Evolutionary conservation across 257 asterid species (phyloP), one percentile per base, ranked within the genome.

Genomic region (Oldenlandia corymbosa): DNA sequence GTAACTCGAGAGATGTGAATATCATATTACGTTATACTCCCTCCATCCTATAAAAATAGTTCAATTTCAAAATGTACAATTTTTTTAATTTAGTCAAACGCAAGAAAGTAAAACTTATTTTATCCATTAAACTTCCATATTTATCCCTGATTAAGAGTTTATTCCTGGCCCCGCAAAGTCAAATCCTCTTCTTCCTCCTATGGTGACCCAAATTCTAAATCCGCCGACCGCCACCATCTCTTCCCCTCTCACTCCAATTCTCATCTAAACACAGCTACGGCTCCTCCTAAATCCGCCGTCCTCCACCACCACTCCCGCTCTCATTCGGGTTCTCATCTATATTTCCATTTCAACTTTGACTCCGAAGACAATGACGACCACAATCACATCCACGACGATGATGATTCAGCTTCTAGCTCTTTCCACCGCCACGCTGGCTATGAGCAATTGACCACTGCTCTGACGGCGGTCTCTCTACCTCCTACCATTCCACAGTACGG

Each of bases 251-350:
- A n/a, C n/a, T n/a, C n/a, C n/a, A n/a, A n/a, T n/a, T n/a, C n/a
- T n/a, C n/a, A n/a, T n/a, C n/a, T n/a, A n/a, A n/a, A n/a, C n/a
- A n/a, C n/a, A n/a, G n/a, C n/a, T 65, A 50, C 83, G 74, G 66
- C 58, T 34, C 31, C n/a, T n/a, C n/a, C 42, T 30, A 43, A 30
- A 34, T 57, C 62, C 62, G 62, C 70, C 78, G 20, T n/a, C n/a
- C n/a, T 9, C 57, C 83, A 70, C 30, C 83, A 84, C 10, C 79
- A 66, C 65, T 66, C 79, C 59, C 74, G 59, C 65, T 92, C 99
- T 14, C 79, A 81, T 59, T 83, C 94, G 65, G 95, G 89, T 51
- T 90, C 99, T 32, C 99, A 90, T 71, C 86, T 90, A 27, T 78
- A 83, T 75, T 83, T 85, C 65, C 91, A 77, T 72, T 79, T 92